Evolutionary conservation across 1,284 basidiomycete genomes (phyloP).

Genomic region (Trichosporon faecale): DNA sequence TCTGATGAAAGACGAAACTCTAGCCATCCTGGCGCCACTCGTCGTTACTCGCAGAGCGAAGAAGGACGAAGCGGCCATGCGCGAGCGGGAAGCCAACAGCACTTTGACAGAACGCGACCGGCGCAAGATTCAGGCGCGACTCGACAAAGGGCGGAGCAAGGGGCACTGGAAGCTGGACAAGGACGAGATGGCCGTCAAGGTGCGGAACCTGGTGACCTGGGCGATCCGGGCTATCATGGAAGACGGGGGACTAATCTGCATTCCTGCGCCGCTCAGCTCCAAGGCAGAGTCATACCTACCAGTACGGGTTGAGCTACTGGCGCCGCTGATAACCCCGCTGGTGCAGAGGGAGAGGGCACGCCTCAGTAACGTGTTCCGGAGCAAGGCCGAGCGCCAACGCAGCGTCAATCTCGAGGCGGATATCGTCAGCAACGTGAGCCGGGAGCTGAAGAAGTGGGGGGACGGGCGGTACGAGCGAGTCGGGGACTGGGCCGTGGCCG

Average conservation of each 20-base stretch:
- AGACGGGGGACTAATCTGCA: neutral
- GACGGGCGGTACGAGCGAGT: slow-evolving; percentile 46
- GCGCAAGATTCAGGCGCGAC: neutral
- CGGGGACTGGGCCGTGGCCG: slow-evolving; percentile 35
- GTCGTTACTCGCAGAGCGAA: neutral
- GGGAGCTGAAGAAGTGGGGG: slow-evolving; percentile 34
- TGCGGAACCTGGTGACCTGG: slow-evolving; percentile 29
- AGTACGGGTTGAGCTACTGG: slow-evolving; percentile 34
- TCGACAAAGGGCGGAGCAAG: neutral
- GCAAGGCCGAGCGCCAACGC: slow-evolving; percentile 11
- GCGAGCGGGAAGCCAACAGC: neutral
- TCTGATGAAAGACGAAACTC: slow-evolving; percentile 3
- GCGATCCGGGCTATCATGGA: slow-evolving; percentile 22
- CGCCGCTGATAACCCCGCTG: slow-evolving; percentile 32
- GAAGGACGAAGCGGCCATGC: neutral
- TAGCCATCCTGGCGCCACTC: neutral
- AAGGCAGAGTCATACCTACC: slow-evolving; percentile 31
- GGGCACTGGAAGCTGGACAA: slow-evolving; percentile 6
- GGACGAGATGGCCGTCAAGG: slow-evolving; percentile 26
- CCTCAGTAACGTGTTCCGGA: slow-evolving; percentile 18
- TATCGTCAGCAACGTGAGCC: slow-evolving; percentile 4
- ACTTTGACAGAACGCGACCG: neutral
- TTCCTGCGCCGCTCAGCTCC: neutral
- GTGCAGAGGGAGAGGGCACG: slow-evolving; percentile 23
- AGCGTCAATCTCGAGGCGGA: neutral